These are phyloP conservation scores for Maudiozyma serrabonitensis DNA, from an alignment of 805 yeast species.

Conservation along the genomic window DNA sequence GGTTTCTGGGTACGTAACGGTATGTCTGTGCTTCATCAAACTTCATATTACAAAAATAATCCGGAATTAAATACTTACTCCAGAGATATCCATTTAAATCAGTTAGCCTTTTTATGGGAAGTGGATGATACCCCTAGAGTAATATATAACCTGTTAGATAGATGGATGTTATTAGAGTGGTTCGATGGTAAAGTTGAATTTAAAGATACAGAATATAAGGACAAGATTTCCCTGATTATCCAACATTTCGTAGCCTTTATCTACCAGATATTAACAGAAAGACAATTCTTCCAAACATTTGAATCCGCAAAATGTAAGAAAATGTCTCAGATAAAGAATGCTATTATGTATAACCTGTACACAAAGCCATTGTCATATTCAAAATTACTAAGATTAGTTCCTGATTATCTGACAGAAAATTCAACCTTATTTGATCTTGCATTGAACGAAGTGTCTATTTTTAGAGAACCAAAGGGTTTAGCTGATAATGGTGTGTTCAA, in stretches of 20 bases:
- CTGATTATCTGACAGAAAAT: conserved; percentile 30
- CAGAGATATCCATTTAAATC: conserved; percentile 68
- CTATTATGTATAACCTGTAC: conserved; percentile 43
- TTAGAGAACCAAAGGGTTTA: conserved; percentile 55
- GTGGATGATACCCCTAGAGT: conserved; percentile 44
- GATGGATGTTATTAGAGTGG: conserved; percentile 54
- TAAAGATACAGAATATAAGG: conserved; percentile 39
- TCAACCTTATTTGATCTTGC: conserved; percentile 36
- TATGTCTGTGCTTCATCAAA: conserved; percentile 40
- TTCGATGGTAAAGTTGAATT: conserved; percentile 28
- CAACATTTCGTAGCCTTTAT: conserved; percentile 73
- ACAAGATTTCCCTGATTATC: conserved; percentile 46
- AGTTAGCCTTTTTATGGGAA: conserved; percentile 45
- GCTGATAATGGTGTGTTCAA: conserved; percentile 60
- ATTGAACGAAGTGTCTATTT: conserved; percentile 50
- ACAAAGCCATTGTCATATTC: conserved; percentile 48
- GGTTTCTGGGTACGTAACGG: conserved; percentile 77
- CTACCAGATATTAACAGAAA: conserved; percentile 61
- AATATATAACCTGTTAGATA: conserved; percentile 44
- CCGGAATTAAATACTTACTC: conserved; percentile 46
- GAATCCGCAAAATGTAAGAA: conserved; percentile 26
- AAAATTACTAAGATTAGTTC: conserved; percentile 31
- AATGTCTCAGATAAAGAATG: conserved; percentile 27
- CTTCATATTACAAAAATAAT: conserved; percentile 40
- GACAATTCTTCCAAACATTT: conserved; percentile 45